phyloP scores from a whole-genome alignment of 2,329 filamentous ascomycete genomes.

The Penicillium brevicompactum region DNA sequence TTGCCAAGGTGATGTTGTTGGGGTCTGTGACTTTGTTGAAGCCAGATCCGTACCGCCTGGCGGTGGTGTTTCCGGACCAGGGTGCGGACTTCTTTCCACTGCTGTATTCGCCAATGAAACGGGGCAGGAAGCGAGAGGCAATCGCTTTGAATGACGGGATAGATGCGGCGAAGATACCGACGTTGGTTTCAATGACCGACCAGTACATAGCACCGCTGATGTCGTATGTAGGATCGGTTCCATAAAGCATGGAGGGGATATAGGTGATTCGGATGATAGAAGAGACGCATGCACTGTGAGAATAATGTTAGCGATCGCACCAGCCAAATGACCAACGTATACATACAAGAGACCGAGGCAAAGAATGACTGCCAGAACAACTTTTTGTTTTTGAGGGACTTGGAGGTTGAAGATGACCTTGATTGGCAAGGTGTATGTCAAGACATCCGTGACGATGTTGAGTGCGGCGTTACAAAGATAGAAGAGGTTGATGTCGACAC shows the following conservation, averaged over 20 bases:
- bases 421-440: conserved; percentile 57
- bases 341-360: conserved; percentile 51
- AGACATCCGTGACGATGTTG: conserved; percentile 63
- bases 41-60: conserved; percentile 25
- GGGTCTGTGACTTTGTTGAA: conserved; percentile 31
- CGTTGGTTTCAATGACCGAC: conserved; percentile 47
- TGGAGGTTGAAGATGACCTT: conserved; percentile 49
- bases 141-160: conserved; percentile 47
- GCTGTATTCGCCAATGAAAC: conserved; percentile 40
- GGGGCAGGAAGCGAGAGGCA: conserved; percentile 46
- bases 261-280: conserved; percentile 52
- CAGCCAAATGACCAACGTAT: background rate
- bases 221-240: conserved; percentile 38
- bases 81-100: conserved; percentile 26
- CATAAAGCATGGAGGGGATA: conserved; percentile 46
- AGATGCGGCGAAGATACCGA: conserved; percentile 47
- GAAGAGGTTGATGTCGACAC: conserved; percentile 53
- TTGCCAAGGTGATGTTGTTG: conserved; percentile 20
- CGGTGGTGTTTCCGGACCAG: conserved; percentile 23
- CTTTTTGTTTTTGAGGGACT: conserved; percentile 51
- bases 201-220: conserved; percentile 49
- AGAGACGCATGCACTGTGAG: conserved; percentile 46
- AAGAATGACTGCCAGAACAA: conserved; percentile 53
- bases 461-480: conserved; percentile 59
- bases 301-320: background rate